Percentiles rank a stretch among this genome's conserved stretches.
These are phyloP conservation scores for Aurifilum marmelostoma DNA, from an alignment of 2,329 filamentous ascomycete species.

Conservation along the genomic window DNA sequence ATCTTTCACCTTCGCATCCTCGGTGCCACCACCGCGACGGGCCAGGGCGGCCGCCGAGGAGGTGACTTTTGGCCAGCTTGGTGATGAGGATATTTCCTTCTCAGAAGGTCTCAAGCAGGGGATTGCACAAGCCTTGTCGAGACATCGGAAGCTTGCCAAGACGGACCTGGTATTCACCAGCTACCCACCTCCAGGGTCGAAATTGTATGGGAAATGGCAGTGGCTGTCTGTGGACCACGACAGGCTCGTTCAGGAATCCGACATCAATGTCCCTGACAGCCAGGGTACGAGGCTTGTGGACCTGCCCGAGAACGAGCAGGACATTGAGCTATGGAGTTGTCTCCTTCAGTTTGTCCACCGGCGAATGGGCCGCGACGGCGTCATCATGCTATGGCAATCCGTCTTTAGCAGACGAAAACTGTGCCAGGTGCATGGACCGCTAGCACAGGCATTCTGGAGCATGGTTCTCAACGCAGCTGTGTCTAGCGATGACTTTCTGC, in stretches of 20 bases:
- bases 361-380: slow-evolving; percentile 33
- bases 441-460: slow-evolving; percentile 37
- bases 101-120: slow-evolving; percentile 22
- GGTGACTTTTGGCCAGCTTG: slow-evolving; percentile 15
- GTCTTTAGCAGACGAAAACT: slow-evolving; percentile 34
- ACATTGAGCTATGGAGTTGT: slow-evolving; percentile 39
- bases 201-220: slow-evolving; percentile 35
- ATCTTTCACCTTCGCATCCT: slow-evolving; percentile 12
- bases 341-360: slow-evolving; percentile 38
- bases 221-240: slow-evolving; percentile 34
- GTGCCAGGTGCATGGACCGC: slow-evolving; percentile 32
- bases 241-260: slow-evolving; percentile 34
- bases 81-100: slow-evolving; percentile 20
- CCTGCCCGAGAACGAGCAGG: slow-evolving; percentile 34
- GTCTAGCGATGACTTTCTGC: slow-evolving; percentile 38
- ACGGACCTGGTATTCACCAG: not conserved
- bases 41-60: slow-evolving; percentile 27
- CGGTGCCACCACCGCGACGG: slow-evolving; percentile 9
- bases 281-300: slow-evolving; percentile 33
- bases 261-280: slow-evolving; percentile 25
- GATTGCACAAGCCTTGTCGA: slow-evolving; percentile 19
- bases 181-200: slow-evolving; percentile 24
- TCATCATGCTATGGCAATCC: slow-evolving; percentile 36
- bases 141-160: not conserved
- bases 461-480: slow-evolving; percentile 41